Percentiles rank a stretch among this genome's conserved stretches.
phyloP scores from a whole-genome alignment of 768 basidiomycete species.

The Cystobasidiopsis lactophilus region DNA sequence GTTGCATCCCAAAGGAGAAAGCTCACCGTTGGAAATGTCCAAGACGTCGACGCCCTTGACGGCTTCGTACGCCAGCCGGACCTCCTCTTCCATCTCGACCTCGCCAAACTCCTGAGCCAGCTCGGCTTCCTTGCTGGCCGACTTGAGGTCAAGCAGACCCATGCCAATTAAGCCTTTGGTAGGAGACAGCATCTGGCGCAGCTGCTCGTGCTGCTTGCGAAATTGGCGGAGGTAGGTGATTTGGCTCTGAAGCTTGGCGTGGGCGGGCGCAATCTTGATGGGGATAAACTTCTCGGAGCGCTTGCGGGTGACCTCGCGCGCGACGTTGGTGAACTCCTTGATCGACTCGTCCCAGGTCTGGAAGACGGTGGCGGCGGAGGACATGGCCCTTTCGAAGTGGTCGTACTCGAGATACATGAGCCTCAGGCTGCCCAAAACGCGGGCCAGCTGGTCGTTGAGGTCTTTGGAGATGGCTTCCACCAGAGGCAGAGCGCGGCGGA shows the following conservation, averaged over 20 bases:
- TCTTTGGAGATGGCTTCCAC: slow-evolving; percentile 96
- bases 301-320: slow-evolving; percentile 75
- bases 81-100: slow-evolving; percentile 96
- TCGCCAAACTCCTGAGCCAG: slow-evolving; percentile 56
- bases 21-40: slow-evolving; percentile 69
- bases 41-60: slow-evolving; percentile 89
- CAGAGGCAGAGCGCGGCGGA: slow-evolving; percentile 80
- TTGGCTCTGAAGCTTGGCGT: slow-evolving; percentile 73
- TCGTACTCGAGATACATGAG: slow-evolving; percentile 85
- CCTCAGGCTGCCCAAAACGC: slow-evolving; percentile 72
- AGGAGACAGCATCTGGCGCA: slow-evolving; percentile 90
- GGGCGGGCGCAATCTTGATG: slow-evolving; percentile 79
- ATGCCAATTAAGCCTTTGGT: slow-evolving; percentile 43
- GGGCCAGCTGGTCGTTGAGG: slow-evolving; percentile 82
- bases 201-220: slow-evolving; percentile 90
- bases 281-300: slow-evolving; percentile 83
- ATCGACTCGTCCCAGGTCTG: slow-evolving; percentile 61
- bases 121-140: slow-evolving; percentile 24
- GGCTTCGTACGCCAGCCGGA: slow-evolving; percentile 87
- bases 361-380: slow-evolving; percentile 54
- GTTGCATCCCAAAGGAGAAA: slow-evolving; percentile 1
- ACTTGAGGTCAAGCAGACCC: neutral
- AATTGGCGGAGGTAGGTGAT: slow-evolving; percentile 69
- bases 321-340: slow-evolving; percentile 80
- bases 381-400: slow-evolving; percentile 69